A percentile compares a stretch with the other conserved stretches of the same genome.
Evolutionary conservation across 2,329 filamentous ascomycete genomes (phyloP).

Genomic region (Rhynchosporium agropyri): DNA sequence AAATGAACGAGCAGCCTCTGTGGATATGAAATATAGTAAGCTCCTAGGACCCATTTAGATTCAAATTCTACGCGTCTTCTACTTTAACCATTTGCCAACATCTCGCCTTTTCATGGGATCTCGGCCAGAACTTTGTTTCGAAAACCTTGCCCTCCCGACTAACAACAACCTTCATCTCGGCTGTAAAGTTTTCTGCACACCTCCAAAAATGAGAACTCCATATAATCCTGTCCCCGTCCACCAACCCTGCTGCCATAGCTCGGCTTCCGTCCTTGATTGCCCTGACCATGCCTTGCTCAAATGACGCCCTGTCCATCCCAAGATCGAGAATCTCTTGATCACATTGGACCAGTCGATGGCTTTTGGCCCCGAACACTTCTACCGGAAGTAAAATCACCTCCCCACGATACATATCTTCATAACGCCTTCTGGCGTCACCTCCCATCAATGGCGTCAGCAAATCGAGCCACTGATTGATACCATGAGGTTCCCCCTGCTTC

Average conservation of each 20-base stretch:
- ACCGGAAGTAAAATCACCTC: conserved; percentile 26
- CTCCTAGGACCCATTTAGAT: too few relatives aligned
- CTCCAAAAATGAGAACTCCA: conserved; percentile 26
- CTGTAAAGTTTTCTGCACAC: conserved; percentile 32
- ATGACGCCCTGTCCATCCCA: conserved; percentile 31
- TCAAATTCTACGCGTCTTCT: conserved; percentile 27
- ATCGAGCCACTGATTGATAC: conserved; percentile 26
- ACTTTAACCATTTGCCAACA: conserved; percentile 38
- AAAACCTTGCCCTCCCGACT: conserved; percentile 25
- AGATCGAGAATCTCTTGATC: conserved; percentile 35
- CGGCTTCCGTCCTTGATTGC: conserved; percentile 30
- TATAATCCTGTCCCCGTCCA: conserved; percentile 32
- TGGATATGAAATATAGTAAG: too few relatives aligned
- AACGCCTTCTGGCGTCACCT: conserved; percentile 20
- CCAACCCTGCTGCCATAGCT: conserved; percentile 35
- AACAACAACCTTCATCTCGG: conserved; percentile 29
- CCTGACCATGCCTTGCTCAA: conserved; percentile 31
- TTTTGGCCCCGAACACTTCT: conserved; percentile 29
- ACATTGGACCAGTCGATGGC: conserved; percentile 25
- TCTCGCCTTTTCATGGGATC: conserved; percentile 28
- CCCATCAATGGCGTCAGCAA: conserved; percentile 28
- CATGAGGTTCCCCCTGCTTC: conserved; percentile 23
- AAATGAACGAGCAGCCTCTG: too few relatives aligned
- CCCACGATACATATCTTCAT: conserved; percentile 22
- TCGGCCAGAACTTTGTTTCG: conserved; percentile 32